phyloP scores from a whole-genome alignment of 768 basidiomycete species.

The Megacollybia marginata region DNA sequence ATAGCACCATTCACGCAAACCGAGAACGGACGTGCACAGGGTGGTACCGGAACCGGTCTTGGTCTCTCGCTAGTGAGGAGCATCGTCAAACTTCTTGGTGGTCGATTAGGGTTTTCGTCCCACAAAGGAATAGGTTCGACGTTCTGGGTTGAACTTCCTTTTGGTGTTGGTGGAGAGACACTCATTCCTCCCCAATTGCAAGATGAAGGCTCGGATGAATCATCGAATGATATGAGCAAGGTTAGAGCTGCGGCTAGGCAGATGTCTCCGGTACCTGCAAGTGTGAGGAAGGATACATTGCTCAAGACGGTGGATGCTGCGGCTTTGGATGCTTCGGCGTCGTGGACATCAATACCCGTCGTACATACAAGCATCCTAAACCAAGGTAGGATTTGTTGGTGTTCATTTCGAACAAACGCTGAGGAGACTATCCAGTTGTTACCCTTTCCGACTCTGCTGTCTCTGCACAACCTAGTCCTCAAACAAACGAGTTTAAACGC shows the following conservation, averaged over 20 bases:
- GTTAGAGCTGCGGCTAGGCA: slow-evolving; percentile 12
- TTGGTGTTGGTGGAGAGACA: slow-evolving; percentile 64
- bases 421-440: no score
- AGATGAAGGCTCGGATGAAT: background rate
- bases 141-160: slow-evolving; percentile 82
- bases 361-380: background rate
- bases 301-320: slow-evolving; percentile 23
- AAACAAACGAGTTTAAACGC: no score
- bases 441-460: no score
- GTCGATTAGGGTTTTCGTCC: slow-evolving; percentile 63
- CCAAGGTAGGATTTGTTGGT: no score
- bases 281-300: slow-evolving; percentile 14
- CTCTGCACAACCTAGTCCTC: no score
- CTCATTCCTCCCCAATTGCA: slow-evolving; percentile 13
- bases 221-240: slow-evolving; percentile 10
- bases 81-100: slow-evolving; percentile 70
- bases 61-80: slow-evolving; percentile 72
- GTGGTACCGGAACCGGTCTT: slow-evolving; percentile 66
- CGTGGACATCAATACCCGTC: slow-evolving; percentile 2
- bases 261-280: slow-evolving; percentile 6
- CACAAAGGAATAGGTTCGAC: slow-evolving; percentile 67
- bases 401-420: no score
- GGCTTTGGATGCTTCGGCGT: slow-evolving; percentile 17
- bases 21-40: slow-evolving; percentile 68
- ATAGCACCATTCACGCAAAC: slow-evolving; percentile 74